These are phyloP conservation scores for Pythium sukuiense DNA, from an alignment of 352 stramenopile genomes.

Conservation along the genomic window DNA sequence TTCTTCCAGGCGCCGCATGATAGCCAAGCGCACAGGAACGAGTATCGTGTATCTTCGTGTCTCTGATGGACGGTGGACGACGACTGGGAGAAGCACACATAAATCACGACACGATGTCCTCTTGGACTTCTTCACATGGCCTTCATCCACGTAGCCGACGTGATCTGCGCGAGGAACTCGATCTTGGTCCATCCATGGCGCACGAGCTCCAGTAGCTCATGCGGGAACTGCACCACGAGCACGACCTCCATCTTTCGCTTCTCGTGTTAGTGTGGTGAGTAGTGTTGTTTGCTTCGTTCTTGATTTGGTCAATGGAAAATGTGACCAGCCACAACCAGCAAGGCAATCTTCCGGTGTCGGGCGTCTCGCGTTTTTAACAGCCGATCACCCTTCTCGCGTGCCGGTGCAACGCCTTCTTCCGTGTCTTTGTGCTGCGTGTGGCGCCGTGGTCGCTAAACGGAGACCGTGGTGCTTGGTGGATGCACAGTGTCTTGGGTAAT, in stretches of 20 bases:
- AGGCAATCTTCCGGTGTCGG: neutral
- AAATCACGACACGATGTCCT: too few relatives aligned
- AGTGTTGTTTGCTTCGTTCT: neutral
- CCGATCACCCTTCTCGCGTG: neutral
- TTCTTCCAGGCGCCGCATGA: too few relatives aligned
- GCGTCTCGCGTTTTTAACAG: neutral
- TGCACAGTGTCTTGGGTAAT: neutral
- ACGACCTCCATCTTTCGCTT: constrained; percentile 21
- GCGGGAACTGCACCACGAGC: constrained; percentile 25
- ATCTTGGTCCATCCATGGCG: constrained; percentile 20
- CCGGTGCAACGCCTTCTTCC: neutral
- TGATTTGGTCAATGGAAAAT: neutral
- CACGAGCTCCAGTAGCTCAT: constrained; percentile 23
- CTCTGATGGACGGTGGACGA: too few relatives aligned
- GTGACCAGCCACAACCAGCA: neutral
- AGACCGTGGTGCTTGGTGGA: neutral
- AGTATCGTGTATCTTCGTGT: too few relatives aligned
- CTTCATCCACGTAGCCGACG: constrained; percentile 23
- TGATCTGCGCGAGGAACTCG: constrained; percentile 28
- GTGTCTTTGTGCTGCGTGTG: neutral
- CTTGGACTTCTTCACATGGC: constrained; percentile 7
- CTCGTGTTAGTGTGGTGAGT: too few relatives aligned
- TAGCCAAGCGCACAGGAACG: too few relatives aligned
- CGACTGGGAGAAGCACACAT: too few relatives aligned
- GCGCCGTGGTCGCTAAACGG: neutral